A percentile compares a stretch with the other conserved stretches of the same genome.
phyloP scores from a whole-genome alignment of 345 rosid species.

The Triadica sebifera region DNA sequence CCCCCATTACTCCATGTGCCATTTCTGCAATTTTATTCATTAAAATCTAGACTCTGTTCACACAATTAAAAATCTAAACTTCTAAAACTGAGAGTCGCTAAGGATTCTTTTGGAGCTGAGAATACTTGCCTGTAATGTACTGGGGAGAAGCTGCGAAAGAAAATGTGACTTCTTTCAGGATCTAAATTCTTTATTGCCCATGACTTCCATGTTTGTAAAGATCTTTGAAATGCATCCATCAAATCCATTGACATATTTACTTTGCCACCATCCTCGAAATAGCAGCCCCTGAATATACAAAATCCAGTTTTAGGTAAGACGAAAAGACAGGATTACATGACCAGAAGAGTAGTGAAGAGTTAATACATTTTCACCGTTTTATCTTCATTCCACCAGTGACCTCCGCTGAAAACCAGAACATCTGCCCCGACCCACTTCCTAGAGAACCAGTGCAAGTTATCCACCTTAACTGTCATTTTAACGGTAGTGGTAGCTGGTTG shows the following conservation, averaged over 20 bases:
- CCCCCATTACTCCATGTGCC: conserved; percentile 81
- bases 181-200: conserved; percentile 50
- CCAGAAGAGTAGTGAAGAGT: not conserved
- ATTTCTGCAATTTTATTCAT: conserved; percentile 28
- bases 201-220: conserved; percentile 64
- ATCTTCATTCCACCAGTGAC: conserved; percentile 86
- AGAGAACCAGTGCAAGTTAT: conserved; percentile 63
- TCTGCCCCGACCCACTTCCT: conserved; percentile 63
- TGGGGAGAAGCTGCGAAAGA: conserved; percentile 80
- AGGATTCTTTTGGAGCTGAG: too few species aligned
- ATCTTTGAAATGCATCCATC: conserved; percentile 65
- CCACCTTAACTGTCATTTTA: conserved; percentile 51
- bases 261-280: conserved; percentile 65
- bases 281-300: conserved; percentile 47
- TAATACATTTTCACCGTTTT: conserved; percentile 53
- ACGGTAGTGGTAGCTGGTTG: conserved; percentile 32
- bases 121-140: conserved; percentile 65
- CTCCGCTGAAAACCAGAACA: conserved; percentile 67
- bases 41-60: too few species aligned
- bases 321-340: too few species aligned
- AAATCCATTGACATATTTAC: conserved; percentile 59
- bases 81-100: too few species aligned
- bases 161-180: conserved; percentile 44
- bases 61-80: too few species aligned
- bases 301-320: not conserved